These are phyloP conservation scores for Microcyclospora pomicola DNA, from an alignment of 2,329 filamentous ascomycete genomes.

Conservation along the genomic window DNA sequence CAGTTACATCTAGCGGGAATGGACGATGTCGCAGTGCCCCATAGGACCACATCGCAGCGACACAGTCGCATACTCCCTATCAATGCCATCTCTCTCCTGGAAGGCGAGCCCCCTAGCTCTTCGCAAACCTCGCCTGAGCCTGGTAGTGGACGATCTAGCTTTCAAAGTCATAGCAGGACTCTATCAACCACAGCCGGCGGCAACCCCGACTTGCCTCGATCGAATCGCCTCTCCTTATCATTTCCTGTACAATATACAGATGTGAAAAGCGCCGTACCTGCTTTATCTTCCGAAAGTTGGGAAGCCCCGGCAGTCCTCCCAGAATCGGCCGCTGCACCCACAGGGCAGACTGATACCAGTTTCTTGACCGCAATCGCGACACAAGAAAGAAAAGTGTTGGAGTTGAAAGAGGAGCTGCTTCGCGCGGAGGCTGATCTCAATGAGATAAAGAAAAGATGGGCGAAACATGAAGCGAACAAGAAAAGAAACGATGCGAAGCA, in stretches of 20 bases:
- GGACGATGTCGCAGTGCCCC: too few species aligned
- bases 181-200: constrained; percentile 13
- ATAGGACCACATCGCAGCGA: too few species aligned
- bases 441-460: constrained; percentile 72
- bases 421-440: constrained; percentile 67
- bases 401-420: constrained; percentile 77
- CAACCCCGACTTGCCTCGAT: constrained; percentile 1
- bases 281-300: constrained; percentile 14
- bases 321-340: constrained; percentile 36
- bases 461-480: constrained; percentile 59
- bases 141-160: constrained; percentile 6
- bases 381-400: constrained; percentile 80
- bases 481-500: constrained; percentile 55
- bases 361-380: constrained; percentile 84
- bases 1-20: too few species aligned
- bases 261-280: background rate
- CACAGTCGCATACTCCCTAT: too few species aligned
- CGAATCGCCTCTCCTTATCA: constrained; percentile 35
- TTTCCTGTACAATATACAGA: constrained; percentile 30
- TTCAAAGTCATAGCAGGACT: constrained; percentile 17
- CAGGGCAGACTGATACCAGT: constrained; percentile 26
- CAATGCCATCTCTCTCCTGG: too few species aligned
- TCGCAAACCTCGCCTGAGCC: too few species aligned
- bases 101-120: too few species aligned
- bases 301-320: constrained; percentile 14